phyloP scores from a whole-genome alignment of 805 yeast genomes.

The Yarrowia porcina region DNA sequence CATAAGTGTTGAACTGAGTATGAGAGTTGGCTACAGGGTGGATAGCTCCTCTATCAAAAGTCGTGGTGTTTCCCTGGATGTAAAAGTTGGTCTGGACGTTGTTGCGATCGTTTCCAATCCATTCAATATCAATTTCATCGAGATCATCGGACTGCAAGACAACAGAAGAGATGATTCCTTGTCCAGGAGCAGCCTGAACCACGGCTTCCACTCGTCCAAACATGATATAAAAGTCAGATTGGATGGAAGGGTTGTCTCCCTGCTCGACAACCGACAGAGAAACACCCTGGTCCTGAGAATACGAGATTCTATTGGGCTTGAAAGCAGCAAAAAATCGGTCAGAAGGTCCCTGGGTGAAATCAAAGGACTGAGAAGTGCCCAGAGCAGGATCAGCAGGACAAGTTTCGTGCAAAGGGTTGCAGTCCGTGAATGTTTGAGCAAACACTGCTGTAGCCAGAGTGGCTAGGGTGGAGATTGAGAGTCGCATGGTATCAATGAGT shows the following conservation, averaged over 20 bases:
- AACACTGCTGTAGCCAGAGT: neutral
- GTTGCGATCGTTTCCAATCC: conserved; percentile 74
- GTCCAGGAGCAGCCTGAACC: conserved; percentile 72
- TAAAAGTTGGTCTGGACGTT: conserved; percentile 73
- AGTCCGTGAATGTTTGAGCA: conserved; percentile 38
- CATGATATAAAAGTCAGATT: conserved; percentile 80
- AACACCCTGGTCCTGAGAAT: conserved; percentile 52
- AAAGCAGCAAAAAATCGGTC: conserved; percentile 41
- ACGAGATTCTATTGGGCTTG: conserved; percentile 42
- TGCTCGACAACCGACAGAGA: conserved; percentile 56
- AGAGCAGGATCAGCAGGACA: conserved; percentile 61
- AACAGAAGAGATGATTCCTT: conserved; percentile 76
- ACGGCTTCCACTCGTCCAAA: conserved; percentile 78
- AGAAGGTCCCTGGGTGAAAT: conserved; percentile 46
- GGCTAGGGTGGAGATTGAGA: neutral
- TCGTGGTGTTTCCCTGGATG: conserved; percentile 71
- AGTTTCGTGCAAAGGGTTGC: conserved; percentile 46
- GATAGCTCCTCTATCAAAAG: conserved; percentile 77
- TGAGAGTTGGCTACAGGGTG: conserved; percentile 54
- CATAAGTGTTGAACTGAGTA: conserved; percentile 65
- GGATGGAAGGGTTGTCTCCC: conserved; percentile 74
- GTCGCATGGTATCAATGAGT: neutral
- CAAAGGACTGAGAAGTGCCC: conserved; percentile 51
- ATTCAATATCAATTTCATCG: conserved; percentile 87
- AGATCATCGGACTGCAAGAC: conserved; percentile 79